Base-by-base conservation (phyloP, 108 stramenopile genomes). In the Skeletonema costatum region DNA sequence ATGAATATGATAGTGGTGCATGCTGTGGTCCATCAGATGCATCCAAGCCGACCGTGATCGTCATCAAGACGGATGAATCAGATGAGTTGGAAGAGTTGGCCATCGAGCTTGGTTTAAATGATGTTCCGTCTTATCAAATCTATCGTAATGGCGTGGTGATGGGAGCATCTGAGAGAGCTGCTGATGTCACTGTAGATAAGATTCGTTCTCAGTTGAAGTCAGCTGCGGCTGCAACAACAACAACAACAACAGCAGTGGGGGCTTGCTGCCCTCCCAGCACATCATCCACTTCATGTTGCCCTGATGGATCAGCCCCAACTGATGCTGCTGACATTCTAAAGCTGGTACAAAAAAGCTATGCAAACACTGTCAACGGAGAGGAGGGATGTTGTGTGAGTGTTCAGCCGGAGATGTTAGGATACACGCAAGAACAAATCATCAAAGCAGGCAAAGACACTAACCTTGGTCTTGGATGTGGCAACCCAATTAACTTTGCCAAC, bases 381-480 rank as follows among this genome's bases (percentile, higher is more conserved):
- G 79, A 66, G 21, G 65, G 76, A 14, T 83, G 81, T 67, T 78
- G 82, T 51, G 78, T 74, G 60, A 42, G 38, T 38, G 79, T 82
- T 14, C 48, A 80, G 6, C 58, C 66, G 1, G 30, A 60, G 35
- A 50, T 61, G 46, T 36, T 79, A 48, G 74, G 73, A 1, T 79
- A 83, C 39, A 82, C 73, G 10, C 76, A 59, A 11, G 80, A 78
- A 48, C 74, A 85, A 29, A 58, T 81, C 6, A 14, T 76, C 38
- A 46, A 74, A 16, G 70, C 77, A 10, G 85, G 72, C 3, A 72
- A 33, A 9, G 77, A 71, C 10, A 62, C 81, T 13, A 78, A 87
- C 32, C 68, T 87, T 30, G 87, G 87, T 0, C 68, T 87, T 0
- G 84, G 81, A 19, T 87, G 87, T 32, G 84, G 84, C 70, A 87